A percentile compares a stretch with the other conserved stretches of the same genome.
Conservation (phyloP, 805 yeast genomes). For the Millerozyma acaciae region DNA sequence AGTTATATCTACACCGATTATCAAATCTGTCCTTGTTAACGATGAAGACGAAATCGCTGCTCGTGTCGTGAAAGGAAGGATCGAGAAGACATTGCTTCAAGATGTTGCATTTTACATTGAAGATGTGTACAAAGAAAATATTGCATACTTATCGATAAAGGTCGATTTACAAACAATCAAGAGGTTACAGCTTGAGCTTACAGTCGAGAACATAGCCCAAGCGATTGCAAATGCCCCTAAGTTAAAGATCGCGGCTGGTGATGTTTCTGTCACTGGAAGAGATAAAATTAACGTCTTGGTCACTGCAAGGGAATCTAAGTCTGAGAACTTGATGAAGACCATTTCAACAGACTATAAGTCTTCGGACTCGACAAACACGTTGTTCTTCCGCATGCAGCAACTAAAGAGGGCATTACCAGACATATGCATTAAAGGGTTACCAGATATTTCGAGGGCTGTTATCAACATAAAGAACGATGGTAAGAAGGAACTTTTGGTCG, state of each 20-base stretch:
- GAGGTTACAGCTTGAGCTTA: constrained; percentile 82
- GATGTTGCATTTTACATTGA: constrained; percentile 89
- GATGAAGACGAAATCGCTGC: constrained; percentile 96
- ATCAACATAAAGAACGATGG: constrained; percentile 86
- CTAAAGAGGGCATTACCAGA: constrained; percentile 80
- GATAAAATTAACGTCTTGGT: constrained; percentile 67
- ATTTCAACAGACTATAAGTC: constrained; percentile 29
- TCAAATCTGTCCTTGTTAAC: constrained; percentile 89
- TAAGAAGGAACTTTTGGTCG: constrained; percentile 87
- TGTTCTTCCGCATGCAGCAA: constrained; percentile 86
- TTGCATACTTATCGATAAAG: constrained; percentile 76
- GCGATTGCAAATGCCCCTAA: constrained; percentile 86
- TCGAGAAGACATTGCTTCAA: constrained; percentile 83
- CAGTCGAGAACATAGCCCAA: constrained; percentile 76
- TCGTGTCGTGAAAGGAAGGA: constrained; percentile 95
- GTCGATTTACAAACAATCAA: constrained; percentile 84
- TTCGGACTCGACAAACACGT: constrained; percentile 39
- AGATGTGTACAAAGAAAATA: constrained; percentile 82
- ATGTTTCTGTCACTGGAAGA: constrained; percentile 62
- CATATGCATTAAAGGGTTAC: constrained; percentile 88
- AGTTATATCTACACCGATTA: constrained; percentile 92
- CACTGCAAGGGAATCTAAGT: constrained; percentile 33
- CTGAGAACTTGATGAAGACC: constrained; percentile 34
- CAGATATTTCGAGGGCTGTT: constrained; percentile 92
- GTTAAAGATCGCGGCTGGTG: constrained; percentile 72